Base-by-base conservation (phyloP, 1,139 yeast species). In the Candida dubliniensis region DNA sequence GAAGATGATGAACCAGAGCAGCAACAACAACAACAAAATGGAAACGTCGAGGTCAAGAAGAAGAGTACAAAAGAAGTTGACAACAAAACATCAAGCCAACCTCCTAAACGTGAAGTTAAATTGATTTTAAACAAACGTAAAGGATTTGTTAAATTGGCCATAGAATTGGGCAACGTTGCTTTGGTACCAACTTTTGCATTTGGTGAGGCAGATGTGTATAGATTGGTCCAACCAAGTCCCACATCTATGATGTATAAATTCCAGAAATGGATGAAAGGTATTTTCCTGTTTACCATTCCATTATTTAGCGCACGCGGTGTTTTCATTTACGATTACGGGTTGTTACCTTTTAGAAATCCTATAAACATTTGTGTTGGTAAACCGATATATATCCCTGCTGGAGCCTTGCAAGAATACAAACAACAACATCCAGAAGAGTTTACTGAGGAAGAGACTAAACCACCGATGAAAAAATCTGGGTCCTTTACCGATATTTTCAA, bases 241-340 rank as follows among this genome's bases (percentile, higher is more conserved):
- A 59, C 77, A 54, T 82, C 93, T 0, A 54, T 58, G 56, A 76
- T 69, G 57, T 79, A 57, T 54, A 73, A 69, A 44, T 62, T 87
- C 46, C 98, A 91, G 61, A 66, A 76, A 34, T 79, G 88, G 81
- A 61, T 91, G 60, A 91, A 93, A 57, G 71, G 71, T 33, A 74
- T 69, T 34, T 76, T 83, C 47, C 93, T 91, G 3, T 93, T 91
- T 64, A 91, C 99, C 0, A 59, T 93, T 12, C 99, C 99, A 1
- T 79, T 93, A 47, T 87, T 93, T 67, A 86, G 90, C 59, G 97
- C 97, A 0, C 74, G 98, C 41, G 98, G 99, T 0, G 77, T 93
- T 0, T 90, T 93, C 65, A 89, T 91, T 56, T 88, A 91, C 58
- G 96, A 91, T 60, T 88, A 87, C 66, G 99, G 99, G 0, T 69